Evolutionary conservation across 2,329 filamentous ascomycete species (phyloP), one percentile per base, ranked within the genome.

Genomic region (Sclerotinia nivalis): DNA sequence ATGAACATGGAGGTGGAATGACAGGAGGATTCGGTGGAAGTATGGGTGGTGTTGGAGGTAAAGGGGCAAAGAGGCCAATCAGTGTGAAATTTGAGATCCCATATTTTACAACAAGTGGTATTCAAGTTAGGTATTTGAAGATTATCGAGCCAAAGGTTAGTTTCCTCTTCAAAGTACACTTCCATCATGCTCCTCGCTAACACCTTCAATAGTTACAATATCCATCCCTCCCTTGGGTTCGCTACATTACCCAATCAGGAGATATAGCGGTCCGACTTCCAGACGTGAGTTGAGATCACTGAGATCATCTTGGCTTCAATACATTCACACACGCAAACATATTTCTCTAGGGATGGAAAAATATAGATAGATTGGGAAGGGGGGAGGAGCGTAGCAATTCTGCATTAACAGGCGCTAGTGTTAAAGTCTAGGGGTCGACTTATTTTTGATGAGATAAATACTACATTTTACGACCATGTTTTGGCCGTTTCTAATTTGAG

Each of bases 71-170:
- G 86, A 85, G 96, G 75, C 96, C 96, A 0, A 99, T 99, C 78
- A 95, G 94, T 81, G 96, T 99, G 83, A 99, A 99, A 84, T 99
- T 99, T 80, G 96, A 99, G 84, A 99, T 99, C 79, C 96, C 96
- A n/a, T 99, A 99, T 83, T 99, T 99, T 80, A 99, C 96, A n/a
- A 99, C 96, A 4, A 96, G 92, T 82, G 96, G 96, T 74, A 99
- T 99, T 76, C 96, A 99, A 82, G 96, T 99, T 77, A 89, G 96
- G 78, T 99, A 99, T 81, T 83, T 99, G 80, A 99, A 99, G 87
- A 99, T 99, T 78, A 98, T 97, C 73, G 96, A 99, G 82, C 96
- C 96, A 60, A 99, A 99, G 93, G 95, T 97, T 84, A 77, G 88
- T 81, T 58, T 0, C 8, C 7, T 49, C 56, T 43, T 70, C 12